A percentile compares a stretch with the other conserved stretches of the same genome.
phyloP scores from a whole-genome alignment of 371 early-diverging fungal species.

The Rhizomucor miehei region DNA sequence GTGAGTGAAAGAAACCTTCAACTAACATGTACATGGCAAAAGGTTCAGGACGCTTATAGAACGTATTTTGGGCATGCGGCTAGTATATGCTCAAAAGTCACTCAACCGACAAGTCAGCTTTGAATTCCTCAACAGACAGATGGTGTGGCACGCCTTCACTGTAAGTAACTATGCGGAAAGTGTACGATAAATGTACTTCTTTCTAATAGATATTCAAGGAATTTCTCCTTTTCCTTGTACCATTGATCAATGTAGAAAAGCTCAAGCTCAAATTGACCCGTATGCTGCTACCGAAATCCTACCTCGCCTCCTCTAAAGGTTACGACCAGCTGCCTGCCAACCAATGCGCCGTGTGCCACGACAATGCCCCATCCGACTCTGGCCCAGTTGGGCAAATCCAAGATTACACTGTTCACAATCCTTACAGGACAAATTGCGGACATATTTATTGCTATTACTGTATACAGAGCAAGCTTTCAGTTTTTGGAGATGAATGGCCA shows the following conservation, averaged over 20 bases:
- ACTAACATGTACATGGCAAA: no score
- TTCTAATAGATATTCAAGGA: constrained; percentile 49
- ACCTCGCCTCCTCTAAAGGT: constrained; percentile 49
- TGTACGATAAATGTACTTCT: no score
- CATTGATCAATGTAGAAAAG: constrained; percentile 77
- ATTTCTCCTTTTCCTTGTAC: constrained; percentile 85
- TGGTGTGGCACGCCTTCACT: constrained; percentile 94
- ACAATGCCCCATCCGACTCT: constrained; percentile 37
- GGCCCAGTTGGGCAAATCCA: constrained; percentile 25
- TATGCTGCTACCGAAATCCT: constrained; percentile 54
- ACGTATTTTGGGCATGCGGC: constrained; percentile 75
- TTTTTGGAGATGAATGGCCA: constrained; percentile 71
- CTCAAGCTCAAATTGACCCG: constrained; percentile 61
- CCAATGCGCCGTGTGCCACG: constrained; percentile 74
- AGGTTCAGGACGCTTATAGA: constrained; percentile 78
- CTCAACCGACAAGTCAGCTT: constrained; percentile 80
- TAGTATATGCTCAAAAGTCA: constrained; percentile 78
- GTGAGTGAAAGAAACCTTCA: neutral
- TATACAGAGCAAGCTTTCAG: constrained; percentile 72
- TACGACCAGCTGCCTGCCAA: constrained; percentile 58
- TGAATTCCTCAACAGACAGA: constrained; percentile 91
- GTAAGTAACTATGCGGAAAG: constrained; percentile 40
- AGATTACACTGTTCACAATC: constrained; percentile 56
- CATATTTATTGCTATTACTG: constrained; percentile 91
- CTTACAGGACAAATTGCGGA: constrained; percentile 78